Base-by-base conservation (phyloP, 768 basidiomycete species). In the Flagelloscypha sp. region DNA sequence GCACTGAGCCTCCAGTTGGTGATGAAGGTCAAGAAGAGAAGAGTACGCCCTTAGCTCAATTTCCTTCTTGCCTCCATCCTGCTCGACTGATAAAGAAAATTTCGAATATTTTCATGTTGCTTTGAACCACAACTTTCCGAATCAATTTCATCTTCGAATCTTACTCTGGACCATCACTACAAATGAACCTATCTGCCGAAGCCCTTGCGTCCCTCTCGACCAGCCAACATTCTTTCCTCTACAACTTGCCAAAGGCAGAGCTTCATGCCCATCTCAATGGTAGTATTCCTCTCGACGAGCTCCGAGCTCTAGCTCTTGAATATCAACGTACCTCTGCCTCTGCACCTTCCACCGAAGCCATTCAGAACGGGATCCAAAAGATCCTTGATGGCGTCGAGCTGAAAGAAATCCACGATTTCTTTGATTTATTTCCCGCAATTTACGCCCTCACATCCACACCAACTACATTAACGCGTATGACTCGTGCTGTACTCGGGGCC, bases 241-340 rank as follows among this genome's bases (percentile, higher is more conserved):
- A 71, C 31, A 38, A 42, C 1, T 65, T 88, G 0, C 81, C 81
- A 7, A 90, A 90, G 55, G 84, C 86, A 1, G 87, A 92, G 50
- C 68, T 90, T 0, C 87, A 89, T 42, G 87, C 86, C 0, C 86
- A 89, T 49, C 70, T 88, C 4, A 88, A 88, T 45, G 86, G 86
- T 0, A 89, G 76, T 7, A 88, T 90, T 22, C 87, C 87, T 1
- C 57, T 87, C 17, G 35, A 57, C 0, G 56, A 74, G 18, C 67
- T 89, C 0, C 73, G 75, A 42, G 66, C 74, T 6, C 72, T 90
- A 10, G 82, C 79, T 1, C 44, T 46, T 7, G 63, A 74, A 22
- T 65, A 53, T 36, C 19, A 37, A 31, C 10, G 3, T 1, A 3
- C 20, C 18, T 37, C 18, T 17, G 11, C 34, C 59, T 34, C 45